Percentiles rank a stretch among this genome's conserved stretches.
These are phyloP conservation scores for Calamus simplicifolius DNA, from an alignment of 176 grass and related monocot species.

Conservation along the genomic window DNA sequence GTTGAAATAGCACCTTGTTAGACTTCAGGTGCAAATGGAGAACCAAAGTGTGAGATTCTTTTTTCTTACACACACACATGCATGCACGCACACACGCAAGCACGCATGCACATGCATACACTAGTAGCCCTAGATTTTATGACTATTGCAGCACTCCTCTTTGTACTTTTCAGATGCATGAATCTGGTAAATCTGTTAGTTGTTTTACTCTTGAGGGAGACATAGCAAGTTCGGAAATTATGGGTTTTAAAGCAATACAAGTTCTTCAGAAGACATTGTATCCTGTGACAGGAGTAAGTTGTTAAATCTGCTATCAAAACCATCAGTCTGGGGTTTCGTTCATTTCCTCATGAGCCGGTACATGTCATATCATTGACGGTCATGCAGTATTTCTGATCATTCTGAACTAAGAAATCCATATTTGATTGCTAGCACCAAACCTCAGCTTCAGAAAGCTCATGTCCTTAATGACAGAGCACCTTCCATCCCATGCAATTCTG, in stretches of 20 bases:
- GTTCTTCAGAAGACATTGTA: conserved; percentile 44
- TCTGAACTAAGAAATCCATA: conserved; percentile 14
- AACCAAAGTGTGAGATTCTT: too few species aligned
- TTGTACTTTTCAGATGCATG: conserved; percentile 40
- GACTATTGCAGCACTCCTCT: background rate
- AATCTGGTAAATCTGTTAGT: conserved; percentile 29
- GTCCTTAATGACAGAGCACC: conserved; percentile 31
- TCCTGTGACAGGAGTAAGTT: conserved; percentile 46
- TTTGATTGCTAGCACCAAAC: conserved; percentile 20
- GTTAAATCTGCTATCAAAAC: too few species aligned
- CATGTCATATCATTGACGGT: conserved; percentile 12
- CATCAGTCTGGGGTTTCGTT: too few species aligned
- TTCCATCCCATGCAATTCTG: conserved; percentile 55
- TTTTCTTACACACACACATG: too few species aligned
- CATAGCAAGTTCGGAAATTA: conserved; percentile 70
- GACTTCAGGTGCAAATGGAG: too few species aligned
- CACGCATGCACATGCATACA: too few species aligned
- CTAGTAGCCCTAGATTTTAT: too few species aligned
- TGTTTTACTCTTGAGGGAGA: conserved; percentile 57
- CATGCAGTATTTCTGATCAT: conserved; percentile 20
- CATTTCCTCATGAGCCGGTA: conserved; percentile 15
- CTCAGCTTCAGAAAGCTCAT: conserved; percentile 25
- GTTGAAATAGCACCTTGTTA: too few species aligned
- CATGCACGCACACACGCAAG: too few species aligned
- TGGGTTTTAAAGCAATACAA: conserved; percentile 55